phyloP scores from a whole-genome alignment of 2,329 filamentous ascomycete species.

The Scedosporium dehoogii region DNA sequence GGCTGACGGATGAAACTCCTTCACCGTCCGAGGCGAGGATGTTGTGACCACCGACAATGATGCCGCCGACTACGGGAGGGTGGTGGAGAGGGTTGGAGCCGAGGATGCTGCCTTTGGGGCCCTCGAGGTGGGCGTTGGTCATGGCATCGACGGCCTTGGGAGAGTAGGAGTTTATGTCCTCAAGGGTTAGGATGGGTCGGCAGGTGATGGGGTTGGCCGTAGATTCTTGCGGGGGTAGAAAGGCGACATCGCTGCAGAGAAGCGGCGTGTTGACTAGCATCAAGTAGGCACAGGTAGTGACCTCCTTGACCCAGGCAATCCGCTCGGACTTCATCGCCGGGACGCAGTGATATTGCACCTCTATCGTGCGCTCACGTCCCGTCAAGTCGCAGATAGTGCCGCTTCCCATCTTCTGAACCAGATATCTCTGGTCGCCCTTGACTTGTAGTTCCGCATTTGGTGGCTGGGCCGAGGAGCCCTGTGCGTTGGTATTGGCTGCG shows the following conservation, averaged over 20 bases:
- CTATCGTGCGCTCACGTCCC: constrained; percentile 68
- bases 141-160: constrained; percentile 12
- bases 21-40: constrained; percentile 35
- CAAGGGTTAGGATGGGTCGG: constrained; percentile 52
- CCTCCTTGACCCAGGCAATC: constrained; percentile 89
- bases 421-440: constrained; percentile 74
- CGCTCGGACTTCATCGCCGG: constrained; percentile 62
- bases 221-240: constrained; percentile 69
- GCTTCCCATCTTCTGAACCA: constrained; percentile 70
- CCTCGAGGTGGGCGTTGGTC: constrained; percentile 2
- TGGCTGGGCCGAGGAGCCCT: not conserved
- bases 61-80: constrained; percentile 35
- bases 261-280: constrained; percentile 89
- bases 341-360: constrained; percentile 73
- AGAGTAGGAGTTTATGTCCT: constrained; percentile 15
- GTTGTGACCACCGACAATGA: constrained; percentile 41
- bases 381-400: constrained; percentile 85
- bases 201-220: constrained; percentile 70
- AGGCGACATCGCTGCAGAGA: constrained; percentile 79
- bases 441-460: constrained; percentile 61
- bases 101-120: constrained; percentile 1
- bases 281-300: constrained; percentile 81
- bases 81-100: not conserved
- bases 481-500: not conserved
- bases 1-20: constrained; percentile 33